These are phyloP conservation scores for Blastocystis sp. DNA, from an alignment of 352 stramenopile species.

Conservation along the genomic window DNA sequence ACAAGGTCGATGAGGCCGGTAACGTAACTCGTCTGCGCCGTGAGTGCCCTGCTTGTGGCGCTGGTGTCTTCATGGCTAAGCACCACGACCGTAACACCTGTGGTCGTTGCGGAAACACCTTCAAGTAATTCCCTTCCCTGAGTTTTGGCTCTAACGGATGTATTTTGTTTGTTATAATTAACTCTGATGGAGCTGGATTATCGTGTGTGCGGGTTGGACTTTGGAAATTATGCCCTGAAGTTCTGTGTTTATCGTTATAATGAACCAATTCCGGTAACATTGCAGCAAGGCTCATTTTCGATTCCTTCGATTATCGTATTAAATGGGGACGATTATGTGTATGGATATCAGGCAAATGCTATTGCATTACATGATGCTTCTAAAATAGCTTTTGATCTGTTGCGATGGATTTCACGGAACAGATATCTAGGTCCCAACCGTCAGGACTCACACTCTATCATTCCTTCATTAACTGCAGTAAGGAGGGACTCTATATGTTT, in stretches of 20 bases:
- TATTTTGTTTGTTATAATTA: conserved; percentile 27
- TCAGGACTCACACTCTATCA: neutral
- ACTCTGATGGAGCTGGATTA: neutral
- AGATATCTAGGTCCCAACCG: neutral
- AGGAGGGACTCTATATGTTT: neutral
- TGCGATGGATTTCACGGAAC: neutral
- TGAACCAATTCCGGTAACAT: neutral
- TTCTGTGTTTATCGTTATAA: neutral
- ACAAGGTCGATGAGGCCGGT: conserved; percentile 87
- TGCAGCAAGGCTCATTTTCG: neutral
- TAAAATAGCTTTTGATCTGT: neutral
- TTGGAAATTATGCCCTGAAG: neutral
- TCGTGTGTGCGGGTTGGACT: neutral
- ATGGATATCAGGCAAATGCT: neutral
- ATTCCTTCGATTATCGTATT: neutral
- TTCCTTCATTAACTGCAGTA: neutral
- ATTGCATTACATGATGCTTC: neutral
- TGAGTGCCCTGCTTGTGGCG: conserved; percentile 92
- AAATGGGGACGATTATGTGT: neutral
- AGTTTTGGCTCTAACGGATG: conserved; percentile 6
- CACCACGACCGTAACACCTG: conserved; percentile 99
- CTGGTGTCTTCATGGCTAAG: conserved; percentile 97
- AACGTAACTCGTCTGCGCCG: conserved; percentile 95
- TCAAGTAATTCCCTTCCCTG: conserved; percentile 67
- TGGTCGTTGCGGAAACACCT: conserved; percentile 95